phyloP scores from a whole-genome alignment of 768 basidiomycete genomes.

The Boletus vermiculosoides region DNA sequence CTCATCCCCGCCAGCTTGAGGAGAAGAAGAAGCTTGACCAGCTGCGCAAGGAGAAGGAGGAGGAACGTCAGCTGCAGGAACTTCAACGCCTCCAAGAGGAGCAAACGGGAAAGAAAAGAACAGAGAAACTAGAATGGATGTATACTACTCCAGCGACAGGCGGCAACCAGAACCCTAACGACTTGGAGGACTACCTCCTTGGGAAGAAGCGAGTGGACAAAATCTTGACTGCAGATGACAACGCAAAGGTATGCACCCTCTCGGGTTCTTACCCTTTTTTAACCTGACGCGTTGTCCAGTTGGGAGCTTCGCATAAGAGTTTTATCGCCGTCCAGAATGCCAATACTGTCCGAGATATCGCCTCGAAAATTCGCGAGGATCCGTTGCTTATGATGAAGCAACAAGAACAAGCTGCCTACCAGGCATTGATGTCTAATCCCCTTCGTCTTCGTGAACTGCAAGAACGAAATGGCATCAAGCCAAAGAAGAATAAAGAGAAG shows the following conservation, averaged over 20 bases:
- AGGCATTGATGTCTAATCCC: constrained; percentile 83
- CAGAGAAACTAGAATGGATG: constrained; percentile 99
- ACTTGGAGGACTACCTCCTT: constrained; percentile 93
- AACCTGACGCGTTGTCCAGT: constrained; percentile 38
- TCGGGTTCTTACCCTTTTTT: neutral
- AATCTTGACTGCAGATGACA: constrained; percentile 87
- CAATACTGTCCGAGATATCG: constrained; percentile 82
- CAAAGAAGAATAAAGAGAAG: constrained; percentile 72
- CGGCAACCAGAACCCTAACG: constrained; percentile 81
- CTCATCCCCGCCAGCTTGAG: constrained; percentile 63
- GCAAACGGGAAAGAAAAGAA: constrained; percentile 90
- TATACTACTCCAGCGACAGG: constrained; percentile 96
- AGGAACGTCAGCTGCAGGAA: constrained; percentile 95
- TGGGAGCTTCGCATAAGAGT: constrained; percentile 85
- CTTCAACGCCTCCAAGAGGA: constrained; percentile 94
- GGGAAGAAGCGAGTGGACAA: constrained; percentile 99
- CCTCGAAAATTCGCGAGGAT: constrained; percentile 94
- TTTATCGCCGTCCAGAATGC: constrained; percentile 96
- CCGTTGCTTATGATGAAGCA: constrained; percentile 97
- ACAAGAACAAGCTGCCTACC: constrained; percentile 92
- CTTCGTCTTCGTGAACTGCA: constrained; percentile 80
- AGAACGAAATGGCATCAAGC: constrained; percentile 76
- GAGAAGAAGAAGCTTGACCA: constrained; percentile 99
- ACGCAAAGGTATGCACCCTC: constrained; percentile 65
- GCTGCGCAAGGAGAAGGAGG: constrained; percentile 95